Base-by-base conservation (phyloP, 345 rosid species). In the Geranium rotundifolium region DNA sequence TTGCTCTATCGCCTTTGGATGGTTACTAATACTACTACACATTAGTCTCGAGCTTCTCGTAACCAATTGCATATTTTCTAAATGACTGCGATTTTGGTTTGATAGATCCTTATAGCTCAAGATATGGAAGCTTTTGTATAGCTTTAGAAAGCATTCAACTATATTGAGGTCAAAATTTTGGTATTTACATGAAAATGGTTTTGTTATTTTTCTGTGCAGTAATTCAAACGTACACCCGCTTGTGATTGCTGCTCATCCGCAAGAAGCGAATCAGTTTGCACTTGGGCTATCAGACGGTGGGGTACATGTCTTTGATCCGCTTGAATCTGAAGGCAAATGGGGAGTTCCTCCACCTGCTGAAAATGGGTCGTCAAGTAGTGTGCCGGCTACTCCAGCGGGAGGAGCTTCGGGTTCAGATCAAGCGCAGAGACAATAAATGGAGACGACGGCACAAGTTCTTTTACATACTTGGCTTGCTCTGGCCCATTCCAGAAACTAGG, bases 311-410 rank as follows among this genome's bases (percentile, higher is more conserved):
- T 9, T 46, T 9, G 52, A 46, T 5, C 19, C 64, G 27, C 62
- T 87, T 20, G 98, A 92, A 75, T 84, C 97, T 30, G 95, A 92
- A 71, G 86, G 87, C 58, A 89, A 84, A 80, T 92, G 98, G 98
- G 98, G 98, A 17, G 76, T 82, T 61, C 89, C 95, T 58, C 96
- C 93, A 60, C 93, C 91, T 17, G 76, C 76, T 14, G 98, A 92
- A 80, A 92, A 92, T 49, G 98, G 97, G 58, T 87, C 95, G 50
- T 75, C 82, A 56, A 84, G 85, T 76, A 78, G 76, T 41, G 73
- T 79, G 31, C 80, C 88, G 20, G 71, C 88, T 58, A 78, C 93
- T 69, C 62, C 96, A 3, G 93, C 27, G 27, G 27, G 27, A 23
- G 27, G 27, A 23, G 27, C 69, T 34, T 70, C 93, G 4, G 92